phyloP scores from a whole-genome alignment of 2,329 filamentous ascomycete genomes.

The Paecilomyces formosus region DNA sequence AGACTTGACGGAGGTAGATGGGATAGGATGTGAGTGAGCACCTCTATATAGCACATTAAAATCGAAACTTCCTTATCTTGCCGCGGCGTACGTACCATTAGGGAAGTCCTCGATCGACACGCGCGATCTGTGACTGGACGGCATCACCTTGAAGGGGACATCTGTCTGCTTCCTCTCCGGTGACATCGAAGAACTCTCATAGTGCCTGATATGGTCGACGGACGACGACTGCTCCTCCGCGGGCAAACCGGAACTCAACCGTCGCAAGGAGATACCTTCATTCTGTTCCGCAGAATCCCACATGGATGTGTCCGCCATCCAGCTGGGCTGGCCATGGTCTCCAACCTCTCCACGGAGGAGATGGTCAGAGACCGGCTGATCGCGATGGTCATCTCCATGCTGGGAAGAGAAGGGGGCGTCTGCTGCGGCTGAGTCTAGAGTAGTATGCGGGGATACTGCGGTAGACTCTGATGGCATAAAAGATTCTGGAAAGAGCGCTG shows the following conservation, averaged over 20 bases:
- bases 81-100: slow-evolving; percentile 56
- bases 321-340: slow-evolving; percentile 19
- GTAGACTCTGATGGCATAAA: slow-evolving; percentile 60
- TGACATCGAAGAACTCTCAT: slow-evolving; percentile 43
- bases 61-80: slow-evolving; percentile 2
- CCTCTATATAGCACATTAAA: slow-evolving; percentile 52
- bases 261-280: slow-evolving; percentile 18
- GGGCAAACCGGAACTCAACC: slow-evolving; percentile 17
- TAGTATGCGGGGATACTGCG: slow-evolving; percentile 42
- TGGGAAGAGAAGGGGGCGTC: slow-evolving; percentile 38
- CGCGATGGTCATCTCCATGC: slow-evolving; percentile 50
- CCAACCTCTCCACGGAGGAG: slow-evolving; percentile 33
- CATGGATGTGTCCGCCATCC: slow-evolving; percentile 15
- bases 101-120: slow-evolving; percentile 58
- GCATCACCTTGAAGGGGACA: slow-evolving; percentile 46
- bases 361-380: slow-evolving; percentile 36
- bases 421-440: slow-evolving; percentile 30
- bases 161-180: slow-evolving; percentile 33
- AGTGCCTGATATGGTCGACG: slow-evolving; percentile 46
- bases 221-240: slow-evolving; percentile 34
- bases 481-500: slow-evolving; percentile 32
- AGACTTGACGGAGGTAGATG: slow-evolving; percentile 82
- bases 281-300: slow-evolving; percentile 14
- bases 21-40: slow-evolving; percentile 83
- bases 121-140: slow-evolving; percentile 34